Evolutionary conservation across 768 basidiomycete genomes (phyloP).

Genomic region (Chalciporus piperatus): DNA sequence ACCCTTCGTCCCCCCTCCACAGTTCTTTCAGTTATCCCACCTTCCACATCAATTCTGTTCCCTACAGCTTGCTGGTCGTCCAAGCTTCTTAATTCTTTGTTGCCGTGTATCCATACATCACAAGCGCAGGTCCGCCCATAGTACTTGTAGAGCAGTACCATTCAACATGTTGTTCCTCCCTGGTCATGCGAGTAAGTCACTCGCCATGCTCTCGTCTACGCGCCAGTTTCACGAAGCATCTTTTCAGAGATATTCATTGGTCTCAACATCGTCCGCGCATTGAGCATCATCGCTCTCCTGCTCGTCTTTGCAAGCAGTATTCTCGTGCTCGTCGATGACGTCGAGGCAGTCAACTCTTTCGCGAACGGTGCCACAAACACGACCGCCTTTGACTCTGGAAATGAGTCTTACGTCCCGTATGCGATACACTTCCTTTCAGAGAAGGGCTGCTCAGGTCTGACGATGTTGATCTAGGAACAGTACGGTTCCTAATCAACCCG

Average conservation of each 20-base stretch:
- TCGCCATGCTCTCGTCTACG: neutral
- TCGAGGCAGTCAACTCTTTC: conserved; percentile 72
- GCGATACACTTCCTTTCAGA: conserved; percentile 15
- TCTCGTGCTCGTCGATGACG: conserved; percentile 68
- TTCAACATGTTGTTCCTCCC: conserved; percentile 24
- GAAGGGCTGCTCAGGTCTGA: neutral
- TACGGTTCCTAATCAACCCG: conserved; percentile 91
- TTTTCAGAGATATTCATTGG: conserved; percentile 57
- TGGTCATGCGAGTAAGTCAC: conserved; percentile 27
- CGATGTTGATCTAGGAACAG: conserved; percentile 44
- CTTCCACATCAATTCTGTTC: conserved; percentile 1
- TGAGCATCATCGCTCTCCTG: conserved; percentile 77
- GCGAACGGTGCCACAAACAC: conserved; percentile 35
- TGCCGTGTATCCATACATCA: conserved; percentile 5
- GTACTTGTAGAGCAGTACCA: neutral
- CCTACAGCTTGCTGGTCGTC: conserved; percentile 25
- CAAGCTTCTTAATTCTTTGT: conserved; percentile 12
- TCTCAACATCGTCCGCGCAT: conserved; percentile 70
- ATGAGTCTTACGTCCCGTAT: conserved; percentile 83
- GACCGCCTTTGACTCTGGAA: conserved; percentile 39
- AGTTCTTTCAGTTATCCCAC: neutral
- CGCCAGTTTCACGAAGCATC: neutral
- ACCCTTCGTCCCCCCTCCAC: neutral
- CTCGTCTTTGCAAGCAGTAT: conserved; percentile 80
- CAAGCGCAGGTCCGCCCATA: conserved; percentile 23